Evolutionary conservation across 768 basidiomycete genomes (phyloP).

Genomic region (Phlegmacium glaucopus): DNA sequence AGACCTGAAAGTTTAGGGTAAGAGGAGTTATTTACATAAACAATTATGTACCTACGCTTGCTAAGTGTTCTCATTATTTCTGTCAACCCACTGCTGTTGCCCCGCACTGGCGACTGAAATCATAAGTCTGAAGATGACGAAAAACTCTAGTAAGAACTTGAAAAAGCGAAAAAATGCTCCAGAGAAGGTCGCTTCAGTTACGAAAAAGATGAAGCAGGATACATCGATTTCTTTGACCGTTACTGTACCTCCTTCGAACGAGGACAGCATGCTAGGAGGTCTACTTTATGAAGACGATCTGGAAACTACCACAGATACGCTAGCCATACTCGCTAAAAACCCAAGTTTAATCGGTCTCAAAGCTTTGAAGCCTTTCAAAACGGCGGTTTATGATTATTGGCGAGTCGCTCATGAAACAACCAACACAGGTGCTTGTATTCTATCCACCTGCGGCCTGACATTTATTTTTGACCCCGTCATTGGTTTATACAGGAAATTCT

Average conservation of each 20-base stretch:
- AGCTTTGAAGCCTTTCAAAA: slow-evolving; percentile 33
- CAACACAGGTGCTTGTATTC: slow-evolving; percentile 26
- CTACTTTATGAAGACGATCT: slow-evolving; percentile 33
- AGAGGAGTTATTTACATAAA: no score
- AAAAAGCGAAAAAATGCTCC: slow-evolving; percentile 20
- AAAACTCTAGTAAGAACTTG: slow-evolving; percentile 12
- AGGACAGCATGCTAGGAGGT: slow-evolving; percentile 24
- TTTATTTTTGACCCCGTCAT: no score
- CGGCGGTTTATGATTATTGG: slow-evolving; percentile 37
- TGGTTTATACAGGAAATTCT: slow-evolving; percentile 24
- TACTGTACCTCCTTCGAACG: background rate
- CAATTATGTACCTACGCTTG: no score
- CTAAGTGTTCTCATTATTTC: no score
- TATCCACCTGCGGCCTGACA: background rate
- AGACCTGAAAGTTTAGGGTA: no score
- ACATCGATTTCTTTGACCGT: background rate
- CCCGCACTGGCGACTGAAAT: no score
- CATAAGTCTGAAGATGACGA: no score
- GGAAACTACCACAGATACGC: slow-evolving; percentile 35
- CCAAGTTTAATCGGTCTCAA: slow-evolving; percentile 29
- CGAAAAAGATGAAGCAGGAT: slow-evolving; percentile 15
- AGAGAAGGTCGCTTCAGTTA: slow-evolving; percentile 7
- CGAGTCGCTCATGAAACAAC: slow-evolving; percentile 28
- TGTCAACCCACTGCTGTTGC: no score
- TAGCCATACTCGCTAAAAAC: slow-evolving; percentile 25